A percentile compares a stretch with the other conserved stretches of the same genome.
Conservation (phyloP, 495 filamentous ascomycete genomes). For the Podospora pseudoanserina region DNA sequence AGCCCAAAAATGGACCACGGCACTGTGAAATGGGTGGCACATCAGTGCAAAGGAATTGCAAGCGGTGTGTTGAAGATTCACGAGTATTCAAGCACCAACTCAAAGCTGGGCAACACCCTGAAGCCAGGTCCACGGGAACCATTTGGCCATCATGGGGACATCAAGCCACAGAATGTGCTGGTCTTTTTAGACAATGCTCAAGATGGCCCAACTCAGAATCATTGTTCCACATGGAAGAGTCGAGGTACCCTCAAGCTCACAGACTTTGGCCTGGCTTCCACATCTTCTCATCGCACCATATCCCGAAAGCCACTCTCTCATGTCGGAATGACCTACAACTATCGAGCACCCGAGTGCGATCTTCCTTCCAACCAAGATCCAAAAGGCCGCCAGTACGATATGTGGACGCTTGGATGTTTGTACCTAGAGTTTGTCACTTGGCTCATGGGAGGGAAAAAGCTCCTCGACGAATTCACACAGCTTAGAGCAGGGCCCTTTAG, state of each 20-base stretch:
- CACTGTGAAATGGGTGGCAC: conserved; percentile 19
- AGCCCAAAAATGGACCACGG: neutral
- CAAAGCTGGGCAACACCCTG: neutral
- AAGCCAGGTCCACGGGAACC: conserved; percentile 16
- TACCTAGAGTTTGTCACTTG: conserved; percentile 33
- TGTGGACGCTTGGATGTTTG: conserved; percentile 34
- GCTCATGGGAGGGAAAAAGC: conserved; percentile 3
- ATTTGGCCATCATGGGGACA: conserved; percentile 25
- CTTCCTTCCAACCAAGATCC: conserved; percentile 1
- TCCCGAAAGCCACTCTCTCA: neutral
- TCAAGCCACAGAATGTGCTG: conserved; percentile 30
- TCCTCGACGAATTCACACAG: neutral
- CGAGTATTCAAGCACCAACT: conserved; percentile 9
- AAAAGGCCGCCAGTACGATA: conserved; percentile 24
- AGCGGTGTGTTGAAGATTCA: conserved; percentile 25
- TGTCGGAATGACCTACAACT: conserved; percentile 14
- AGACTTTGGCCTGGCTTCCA: conserved; percentile 25
- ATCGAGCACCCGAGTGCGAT: conserved; percentile 27
- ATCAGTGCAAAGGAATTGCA: conserved; percentile 26
- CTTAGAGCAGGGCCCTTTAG: neutral
- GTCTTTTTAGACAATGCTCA: conserved; percentile 12
- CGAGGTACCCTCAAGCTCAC: conserved; percentile 18
- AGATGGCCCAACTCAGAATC: no score
- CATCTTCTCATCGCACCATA: conserved; percentile 4
- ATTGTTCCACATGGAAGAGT: no score